Conservation (phyloP, 805 yeast genomes). For the Kodamaea kaohsiungensis region DNA sequence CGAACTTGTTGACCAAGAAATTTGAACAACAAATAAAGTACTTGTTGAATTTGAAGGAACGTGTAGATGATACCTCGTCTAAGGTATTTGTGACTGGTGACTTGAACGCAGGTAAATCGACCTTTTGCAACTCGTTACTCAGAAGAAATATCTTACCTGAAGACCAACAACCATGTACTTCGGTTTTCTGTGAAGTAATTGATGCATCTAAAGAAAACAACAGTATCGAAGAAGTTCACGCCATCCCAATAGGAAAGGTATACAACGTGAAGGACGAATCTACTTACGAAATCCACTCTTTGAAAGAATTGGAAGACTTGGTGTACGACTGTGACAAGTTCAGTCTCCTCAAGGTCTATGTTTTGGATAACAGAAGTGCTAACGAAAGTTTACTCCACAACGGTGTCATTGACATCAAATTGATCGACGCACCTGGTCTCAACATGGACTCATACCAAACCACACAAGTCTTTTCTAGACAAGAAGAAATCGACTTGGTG, state of each 20-base stretch:
- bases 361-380: conserved; percentile 69
- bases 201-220: conserved; percentile 73
- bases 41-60: conserved; percentile 65
- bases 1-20: conserved; percentile 69
- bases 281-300: conserved; percentile 57
- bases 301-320: conserved; percentile 63
- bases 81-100: conserved; percentile 97
- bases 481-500: conserved; percentile 94
- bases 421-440: conserved; percentile 97
- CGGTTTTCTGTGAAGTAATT: conserved; percentile 91
- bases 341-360: conserved; percentile 74
- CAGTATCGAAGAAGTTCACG: conserved; percentile 89
- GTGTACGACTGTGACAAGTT: conserved; percentile 75
- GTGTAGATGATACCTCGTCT: conserved; percentile 89
- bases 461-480: conserved; percentile 91
- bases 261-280: conserved; percentile 60
- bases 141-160: conserved; percentile 81
- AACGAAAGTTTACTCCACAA: conserved; percentile 75
- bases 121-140: conserved; percentile 88
- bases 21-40: conserved; percentile 67
- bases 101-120: conserved; percentile 92
- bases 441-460: conserved; percentile 93
- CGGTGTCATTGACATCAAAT: conserved; percentile 87
- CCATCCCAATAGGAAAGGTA: conserved; percentile 59
- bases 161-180: conserved; percentile 97